Conservation (phyloP, 257 asterid species). For the Dorcoceras hygrometricum region DNA sequence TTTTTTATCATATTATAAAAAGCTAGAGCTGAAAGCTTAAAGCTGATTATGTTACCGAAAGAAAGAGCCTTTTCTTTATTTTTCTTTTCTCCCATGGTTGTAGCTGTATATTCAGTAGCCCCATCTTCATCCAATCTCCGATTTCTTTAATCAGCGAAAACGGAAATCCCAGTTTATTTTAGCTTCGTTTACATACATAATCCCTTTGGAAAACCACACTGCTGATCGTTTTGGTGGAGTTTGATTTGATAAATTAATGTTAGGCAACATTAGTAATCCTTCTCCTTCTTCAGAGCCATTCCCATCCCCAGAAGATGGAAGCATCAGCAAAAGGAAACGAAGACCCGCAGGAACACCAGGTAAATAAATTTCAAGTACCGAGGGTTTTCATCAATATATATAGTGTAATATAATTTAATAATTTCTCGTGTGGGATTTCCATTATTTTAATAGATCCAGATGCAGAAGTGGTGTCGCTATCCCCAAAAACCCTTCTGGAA, state of each 20-base stretch:
- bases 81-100: constrained; percentile 32
- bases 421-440: background rate
- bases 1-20: constrained; percentile 14
- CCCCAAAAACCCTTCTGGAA: constrained; percentile 78
- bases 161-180: constrained; percentile 12
- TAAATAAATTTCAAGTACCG: constrained; percentile 7
- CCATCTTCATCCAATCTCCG: constrained; percentile 16
- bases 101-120: constrained; percentile 30
- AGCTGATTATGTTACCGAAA: constrained; percentile 45
- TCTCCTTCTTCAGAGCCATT: constrained; percentile 52
- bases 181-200: constrained; percentile 25
- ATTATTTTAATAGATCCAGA: constrained; percentile 61
- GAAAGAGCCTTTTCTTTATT: constrained; percentile 34
- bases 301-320: constrained; percentile 40
- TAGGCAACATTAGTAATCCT: constrained; percentile 31
- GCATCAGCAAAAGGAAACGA: constrained; percentile 44
- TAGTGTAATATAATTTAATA: no score
- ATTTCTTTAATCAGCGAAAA: constrained; percentile 7
- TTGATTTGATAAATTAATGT: constrained; percentile 42
- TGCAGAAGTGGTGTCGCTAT: constrained; percentile 81
- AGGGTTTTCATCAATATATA: background rate
- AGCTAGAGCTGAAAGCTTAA: constrained; percentile 28
- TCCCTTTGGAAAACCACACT: constrained; percentile 27
- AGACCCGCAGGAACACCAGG: constrained; percentile 97
- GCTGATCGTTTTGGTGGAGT: background rate